Evolutionary conservation across 139 green algal genomes (phyloP).

Genomic region (Coelastrella sp.): DNA sequence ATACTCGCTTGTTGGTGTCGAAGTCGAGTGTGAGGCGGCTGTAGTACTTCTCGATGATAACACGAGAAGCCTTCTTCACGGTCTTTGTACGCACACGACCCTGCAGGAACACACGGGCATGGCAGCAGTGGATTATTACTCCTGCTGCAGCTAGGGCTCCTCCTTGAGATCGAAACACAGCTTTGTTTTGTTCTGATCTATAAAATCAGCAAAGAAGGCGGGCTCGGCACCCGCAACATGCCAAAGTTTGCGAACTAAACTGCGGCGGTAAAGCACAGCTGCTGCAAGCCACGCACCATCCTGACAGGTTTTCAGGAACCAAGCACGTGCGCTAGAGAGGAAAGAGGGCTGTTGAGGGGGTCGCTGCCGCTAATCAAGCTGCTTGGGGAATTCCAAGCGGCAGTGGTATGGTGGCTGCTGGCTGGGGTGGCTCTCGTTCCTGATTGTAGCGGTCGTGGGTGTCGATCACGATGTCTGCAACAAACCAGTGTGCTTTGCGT

Average conservation of each 20-base stretch:
- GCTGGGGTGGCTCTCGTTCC: background rate
- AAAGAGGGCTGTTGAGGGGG: background rate
- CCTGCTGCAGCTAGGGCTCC: background rate
- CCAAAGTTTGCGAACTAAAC: background rate
- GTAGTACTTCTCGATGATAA: conserved; percentile 99
- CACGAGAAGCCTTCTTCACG: conserved; percentile 97
- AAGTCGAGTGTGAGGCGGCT: conserved; percentile 96
- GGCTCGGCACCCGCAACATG: background rate
- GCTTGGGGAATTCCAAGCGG: background rate
- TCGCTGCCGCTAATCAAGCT: background rate
- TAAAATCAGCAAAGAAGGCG: background rate
- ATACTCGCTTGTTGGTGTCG: conserved; percentile 97
- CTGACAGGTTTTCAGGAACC: conserved; percentile 24
- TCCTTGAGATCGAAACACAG: background rate
- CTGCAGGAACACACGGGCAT: conserved; percentile 57
- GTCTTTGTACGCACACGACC: conserved; percentile 99
- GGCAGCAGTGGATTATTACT: background rate
- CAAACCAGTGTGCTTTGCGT: background rate
- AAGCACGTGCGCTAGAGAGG: conserved; percentile 1
- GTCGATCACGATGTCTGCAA: background rate
- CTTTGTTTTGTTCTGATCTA: background rate
- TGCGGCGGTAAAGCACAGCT: background rate
- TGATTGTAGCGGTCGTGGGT: background rate
- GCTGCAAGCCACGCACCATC: conserved; percentile 19
- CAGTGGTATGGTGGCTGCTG: background rate